Evolutionary conservation across 805 yeast genomes (phyloP), one percentile per base, ranked within the genome.

Genomic region (Candida sanyiensis): DNA sequence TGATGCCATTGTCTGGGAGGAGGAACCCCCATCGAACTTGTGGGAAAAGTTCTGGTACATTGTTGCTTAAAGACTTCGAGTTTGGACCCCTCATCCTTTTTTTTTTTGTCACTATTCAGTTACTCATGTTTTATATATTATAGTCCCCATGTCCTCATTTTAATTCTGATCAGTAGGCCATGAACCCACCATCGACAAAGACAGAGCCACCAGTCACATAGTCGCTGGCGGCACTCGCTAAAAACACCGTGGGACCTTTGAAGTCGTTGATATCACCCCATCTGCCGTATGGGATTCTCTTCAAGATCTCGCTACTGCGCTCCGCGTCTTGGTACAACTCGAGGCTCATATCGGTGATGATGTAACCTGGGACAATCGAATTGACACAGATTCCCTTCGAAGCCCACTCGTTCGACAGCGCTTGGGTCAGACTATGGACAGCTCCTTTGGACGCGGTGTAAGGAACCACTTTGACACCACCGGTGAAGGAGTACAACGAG

Each of bases 381-480:
- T 72, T 72, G 39, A 70, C 73, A 40, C 59, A 61, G 45, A 72
- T 65, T 0, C 75, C 73, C 34, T 57, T 52, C 7, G 54, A 33
- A 4, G 72, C 57, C 73, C 73, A 69, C 43, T 72, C 75, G 39
- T 67, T 66, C 8, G 95, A 88, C 47, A 86, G 66, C 3, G 89
- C 83, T 57, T 71, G 77, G 22, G 82, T 75, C 51, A 85, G 67
- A 52, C 83, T 89, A 68, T 86, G 86, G 29, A 84, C 74, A 15
- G 79, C 95, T 28, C 94, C 93, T 69, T 86, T 86, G 47, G 89
- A 83, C 9, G 86, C 85, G 51, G 87, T 85, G 68, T 86, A 86
- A 28, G 84, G 75, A 15, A 93, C 82, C 63, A 42, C 44, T 16
- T 37, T 36, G 5, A 20, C 6, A 4, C 57, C 54, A 28, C 56